Base-by-base conservation (phyloP, 345 rosid species). In the Gossypium raimondii region DNA sequence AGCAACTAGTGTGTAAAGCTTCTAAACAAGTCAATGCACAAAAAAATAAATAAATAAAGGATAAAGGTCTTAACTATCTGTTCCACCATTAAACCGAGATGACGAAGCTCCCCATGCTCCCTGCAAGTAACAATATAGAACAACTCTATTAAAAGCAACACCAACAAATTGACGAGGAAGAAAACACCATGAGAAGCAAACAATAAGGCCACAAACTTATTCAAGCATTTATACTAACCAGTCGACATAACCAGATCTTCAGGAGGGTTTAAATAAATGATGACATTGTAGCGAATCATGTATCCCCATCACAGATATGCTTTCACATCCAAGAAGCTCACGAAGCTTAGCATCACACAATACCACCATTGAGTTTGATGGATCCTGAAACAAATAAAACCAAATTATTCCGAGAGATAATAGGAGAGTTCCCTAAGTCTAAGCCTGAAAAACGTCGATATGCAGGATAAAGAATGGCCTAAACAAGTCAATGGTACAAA, bases 281-380 rank as follows among this genome's bases (percentile, higher is more conserved):
- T 87, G 89, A 53, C 89, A 89, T 7, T 86, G 86, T 80, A 92
- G 76, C 86, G 83, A 79, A 86, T 88, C 91, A 14, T 78, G 86
- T 77, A 93, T 86, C 77, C 94, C 94, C 82, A 88, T 82, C 18
- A 91, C 92, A 80, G 94, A 91, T 52, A 93, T 89, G 89, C 93
- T 88, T 76, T 93, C 95, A 76, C 92, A 93, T 74, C 94, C 93
- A 60, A 93, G 92, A 77, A 93, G 98, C 67, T 88, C 93, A 0
- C 73, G 81, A 69, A 93, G 97, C 85, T 89, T 89, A 74, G 72
- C 89, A 76, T 93, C 94, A 74, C 98, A 93, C 56, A 82, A 75
- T 66, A 93, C 92, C 77, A 82, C 95, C 97, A 89, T 88, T 22
- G 97, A 83, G 80, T 89, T 93, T 73, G 68, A 73, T 9, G 93